Conservation (phyloP, 164 flowering plant species). For the Cinnamomum chago region DNA sequence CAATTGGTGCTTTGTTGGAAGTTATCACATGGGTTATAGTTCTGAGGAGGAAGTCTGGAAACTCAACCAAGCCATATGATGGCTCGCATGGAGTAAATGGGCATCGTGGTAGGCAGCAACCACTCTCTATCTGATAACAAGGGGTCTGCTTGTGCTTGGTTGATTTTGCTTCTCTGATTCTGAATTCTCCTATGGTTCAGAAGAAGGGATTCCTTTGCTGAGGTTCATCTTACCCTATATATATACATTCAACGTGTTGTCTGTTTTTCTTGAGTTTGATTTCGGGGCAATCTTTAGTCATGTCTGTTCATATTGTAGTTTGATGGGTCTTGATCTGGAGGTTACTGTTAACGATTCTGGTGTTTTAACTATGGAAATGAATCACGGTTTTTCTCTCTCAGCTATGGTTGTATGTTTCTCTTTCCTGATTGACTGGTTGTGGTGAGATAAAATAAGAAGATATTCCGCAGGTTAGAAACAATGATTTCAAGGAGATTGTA, state of each 20-base stretch:
- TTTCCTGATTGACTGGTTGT: no score
- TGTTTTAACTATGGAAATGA: background rate
- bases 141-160: background rate
- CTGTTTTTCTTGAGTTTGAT: background rate
- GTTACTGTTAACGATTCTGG: background rate
- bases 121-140: no score
- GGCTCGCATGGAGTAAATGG: conserved; percentile 15
- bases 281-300: background rate
- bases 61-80: conserved; percentile 44
- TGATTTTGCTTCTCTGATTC: background rate
- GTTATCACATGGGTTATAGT: conserved; percentile 59
- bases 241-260: background rate
- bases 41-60: conserved; percentile 41
- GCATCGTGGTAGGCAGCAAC: background rate
- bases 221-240: background rate
- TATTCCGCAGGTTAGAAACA: no score
- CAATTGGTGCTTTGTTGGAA: conserved; percentile 42
- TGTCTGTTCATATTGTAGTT: background rate
- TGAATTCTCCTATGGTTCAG: background rate
- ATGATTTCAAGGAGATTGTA: no score
- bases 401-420: no score
- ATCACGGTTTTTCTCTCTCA: no score
- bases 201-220: background rate
- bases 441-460: no score
- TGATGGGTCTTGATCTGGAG: background rate